Evolutionary conservation across 2,329 filamentous ascomycete genomes (phyloP).

Genomic region (Hypocrella siamensis): DNA sequence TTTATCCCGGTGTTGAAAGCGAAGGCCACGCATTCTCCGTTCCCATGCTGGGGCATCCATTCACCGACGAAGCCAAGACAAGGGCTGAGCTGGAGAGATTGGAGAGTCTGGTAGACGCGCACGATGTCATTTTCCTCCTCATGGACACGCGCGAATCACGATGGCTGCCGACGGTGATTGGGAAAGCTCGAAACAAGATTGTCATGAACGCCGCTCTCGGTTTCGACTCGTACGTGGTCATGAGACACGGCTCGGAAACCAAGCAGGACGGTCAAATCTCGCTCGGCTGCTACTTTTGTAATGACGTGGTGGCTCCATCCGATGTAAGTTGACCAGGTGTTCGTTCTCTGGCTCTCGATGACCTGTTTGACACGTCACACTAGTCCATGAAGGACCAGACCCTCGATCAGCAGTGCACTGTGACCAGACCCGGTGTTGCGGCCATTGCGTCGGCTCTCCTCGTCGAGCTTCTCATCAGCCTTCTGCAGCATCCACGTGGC

Average conservation of each 20-base stretch:
- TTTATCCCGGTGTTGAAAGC: constrained; percentile 81
- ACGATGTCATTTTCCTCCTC: constrained; percentile 88
- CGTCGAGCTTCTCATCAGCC: constrained; percentile 75
- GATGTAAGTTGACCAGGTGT: constrained; percentile 67
- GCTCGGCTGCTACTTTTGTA: constrained; percentile 95
- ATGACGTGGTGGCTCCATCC: constrained; percentile 86
- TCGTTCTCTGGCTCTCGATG: no score
- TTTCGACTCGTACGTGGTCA: constrained; percentile 93
- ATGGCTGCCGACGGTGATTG: constrained; percentile 94
- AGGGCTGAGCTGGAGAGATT: constrained; percentile 63
- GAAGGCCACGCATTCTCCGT: constrained; percentile 70
- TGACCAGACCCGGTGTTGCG: constrained; percentile 83
- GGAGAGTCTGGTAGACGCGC: constrained; percentile 58
- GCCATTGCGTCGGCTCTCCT: constrained; percentile 82
- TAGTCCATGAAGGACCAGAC: constrained; percentile 90
- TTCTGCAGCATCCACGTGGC: constrained; percentile 74
- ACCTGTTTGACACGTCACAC: no score
- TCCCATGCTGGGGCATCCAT: constrained; percentile 89
- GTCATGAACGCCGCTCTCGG: constrained; percentile 94
- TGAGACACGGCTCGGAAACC: constrained; percentile 72
- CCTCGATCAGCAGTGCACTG: constrained; percentile 94
- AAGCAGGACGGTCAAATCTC: constrained; percentile 42
- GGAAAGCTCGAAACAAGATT: constrained; percentile 81
- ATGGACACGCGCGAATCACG: constrained; percentile 93
- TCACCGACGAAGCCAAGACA: constrained; percentile 54